Base-by-base conservation (phyloP, 1,284 basidiomycete species). In the Trametes hirsuta region DNA sequence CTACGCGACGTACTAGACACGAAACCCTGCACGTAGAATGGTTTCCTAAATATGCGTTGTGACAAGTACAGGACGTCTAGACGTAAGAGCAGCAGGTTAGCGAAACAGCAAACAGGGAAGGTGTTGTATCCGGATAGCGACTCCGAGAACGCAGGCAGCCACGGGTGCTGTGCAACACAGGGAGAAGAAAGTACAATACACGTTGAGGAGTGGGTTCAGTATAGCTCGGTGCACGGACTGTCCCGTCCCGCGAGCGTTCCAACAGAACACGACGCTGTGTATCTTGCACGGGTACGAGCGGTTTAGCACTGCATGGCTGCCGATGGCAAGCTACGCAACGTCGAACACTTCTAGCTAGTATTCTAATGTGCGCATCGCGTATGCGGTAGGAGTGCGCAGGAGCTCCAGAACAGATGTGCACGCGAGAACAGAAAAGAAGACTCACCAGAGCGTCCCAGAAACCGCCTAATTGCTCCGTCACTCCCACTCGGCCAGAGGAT, bases 391-490 rank as follows among this genome's bases (percentile, higher is more conserved):
- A 18, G 47, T 41, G 18, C 39, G 49, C 15, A 12, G 8, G 30
- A 12, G 11, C 24, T 15, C 39, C 24, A 3, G 3, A 9, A 39
- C 12, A 30, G 49, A 34, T 3, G 24, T 41, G 21, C 24, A 51
- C 15, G 25, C 22, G 8, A 37, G 18, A 24, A 34, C 25, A 18
- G 18, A 34, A n/a, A 24, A 12, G 30, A 1, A 30, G 21, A 48
- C 55, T 56, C 47, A 56, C 55, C 47, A 44, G 24, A 36, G 49
- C 14, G n/a, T 25, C 55, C 47, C 47, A 45, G 35, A 49, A 22
- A n/a, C 34, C 37, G 55, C 35, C 25, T 50, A 49, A 56, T 49
- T 50, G 47, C 37, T 30, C 14, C 12, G 12, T 24, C 30, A 4
- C 6, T 12, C 39, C 14, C 44, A 44, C 35, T 40, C 55, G 47